A percentile compares a stretch with the other conserved stretches of the same genome.
These are phyloP conservation scores for Cryomyces antarcticus DNA, from an alignment of 495 filamentous ascomycete species.

Conservation along the genomic window DNA sequence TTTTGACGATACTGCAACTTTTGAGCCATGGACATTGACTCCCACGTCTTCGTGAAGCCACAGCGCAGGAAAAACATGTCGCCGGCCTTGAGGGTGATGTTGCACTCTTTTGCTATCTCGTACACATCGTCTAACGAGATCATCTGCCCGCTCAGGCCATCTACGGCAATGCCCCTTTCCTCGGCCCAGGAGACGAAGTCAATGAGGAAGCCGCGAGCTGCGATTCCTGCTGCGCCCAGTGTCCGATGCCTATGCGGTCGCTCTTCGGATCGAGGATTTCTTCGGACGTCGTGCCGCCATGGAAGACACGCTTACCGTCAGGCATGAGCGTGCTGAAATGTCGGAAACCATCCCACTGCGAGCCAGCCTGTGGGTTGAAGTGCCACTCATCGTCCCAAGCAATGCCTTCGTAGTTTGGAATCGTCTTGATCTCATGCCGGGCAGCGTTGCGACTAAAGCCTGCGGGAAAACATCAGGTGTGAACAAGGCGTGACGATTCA, in stretches of 20 bases:
- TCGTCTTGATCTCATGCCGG: neutral
- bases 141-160: conserved; percentile 18
- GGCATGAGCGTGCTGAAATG: no score
- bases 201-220: conserved; percentile 35
- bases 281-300: conserved; percentile 5
- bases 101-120: conserved; percentile 17
- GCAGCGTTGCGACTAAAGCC: no score
- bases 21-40: conserved; percentile 15
- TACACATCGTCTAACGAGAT: conserved; percentile 25
- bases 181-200: conserved; percentile 25
- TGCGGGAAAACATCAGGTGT: no score
- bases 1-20: conserved; percentile 12
- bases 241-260: conserved; percentile 1
- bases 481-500: no score
- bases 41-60: conserved; percentile 27
- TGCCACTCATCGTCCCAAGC: conserved; percentile 5
- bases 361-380: conserved; percentile 8
- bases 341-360: conserved; percentile 10
- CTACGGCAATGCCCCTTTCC: conserved; percentile 16
- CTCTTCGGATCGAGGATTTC: conserved; percentile 6
- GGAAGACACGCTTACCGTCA: conserved; percentile 7
- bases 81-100: conserved; percentile 21
- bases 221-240: conserved; percentile 17
- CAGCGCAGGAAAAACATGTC: conserved; percentile 36
- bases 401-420: no score